A percentile compares a stretch with the other conserved stretches of the same genome.
Conservation (phyloP, 352 stramenopile genomes). For the Globisporangium iwayamae region DNA sequence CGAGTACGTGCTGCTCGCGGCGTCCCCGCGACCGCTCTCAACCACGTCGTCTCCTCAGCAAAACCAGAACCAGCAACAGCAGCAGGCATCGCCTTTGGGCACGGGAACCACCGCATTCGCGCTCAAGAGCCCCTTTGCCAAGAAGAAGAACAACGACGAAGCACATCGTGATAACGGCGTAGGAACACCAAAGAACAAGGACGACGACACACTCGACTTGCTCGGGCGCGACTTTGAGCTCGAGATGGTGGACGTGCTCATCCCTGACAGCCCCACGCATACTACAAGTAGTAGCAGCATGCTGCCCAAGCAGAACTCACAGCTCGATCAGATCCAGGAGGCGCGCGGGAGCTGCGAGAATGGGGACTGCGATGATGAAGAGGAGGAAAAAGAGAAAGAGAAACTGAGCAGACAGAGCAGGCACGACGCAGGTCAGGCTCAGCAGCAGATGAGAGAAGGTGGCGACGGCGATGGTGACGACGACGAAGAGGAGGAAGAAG, state of each 20-base stretch:
- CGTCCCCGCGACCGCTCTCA: constrained; percentile 8
- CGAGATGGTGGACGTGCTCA: constrained; percentile 13
- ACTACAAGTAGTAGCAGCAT: not conserved
- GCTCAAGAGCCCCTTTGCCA: constrained; percentile 14
- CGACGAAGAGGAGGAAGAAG: constrained; percentile 17
- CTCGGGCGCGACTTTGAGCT: constrained; percentile 13
- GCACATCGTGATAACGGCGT: not conserved
- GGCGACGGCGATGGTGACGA: not conserved
- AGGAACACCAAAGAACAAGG: not conserved
- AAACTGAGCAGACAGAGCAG: not conserved
- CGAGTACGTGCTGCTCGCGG: constrained; percentile 19
- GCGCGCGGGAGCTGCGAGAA: constrained; percentile 2
- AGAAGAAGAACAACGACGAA: not conserved
- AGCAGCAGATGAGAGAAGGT: not conserved
- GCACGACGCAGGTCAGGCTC: not conserved
- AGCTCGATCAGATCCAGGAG: constrained; percentile 22
- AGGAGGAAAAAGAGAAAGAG: not conserved
- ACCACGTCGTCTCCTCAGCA: not conserved
- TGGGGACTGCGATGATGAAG: not conserved
- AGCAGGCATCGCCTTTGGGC: not conserved
- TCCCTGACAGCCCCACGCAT: constrained; percentile 19
- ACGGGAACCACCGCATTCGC: not conserved
- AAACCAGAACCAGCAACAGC: not conserved
- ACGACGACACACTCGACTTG: constrained; percentile 21
- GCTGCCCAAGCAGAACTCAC: constrained; percentile 4